Percentiles rank a stretch among this genome's conserved stretches.
Conservation (phyloP, 805 yeast genomes). For the Saccharomycopsis oosterbeekiorum region DNA sequence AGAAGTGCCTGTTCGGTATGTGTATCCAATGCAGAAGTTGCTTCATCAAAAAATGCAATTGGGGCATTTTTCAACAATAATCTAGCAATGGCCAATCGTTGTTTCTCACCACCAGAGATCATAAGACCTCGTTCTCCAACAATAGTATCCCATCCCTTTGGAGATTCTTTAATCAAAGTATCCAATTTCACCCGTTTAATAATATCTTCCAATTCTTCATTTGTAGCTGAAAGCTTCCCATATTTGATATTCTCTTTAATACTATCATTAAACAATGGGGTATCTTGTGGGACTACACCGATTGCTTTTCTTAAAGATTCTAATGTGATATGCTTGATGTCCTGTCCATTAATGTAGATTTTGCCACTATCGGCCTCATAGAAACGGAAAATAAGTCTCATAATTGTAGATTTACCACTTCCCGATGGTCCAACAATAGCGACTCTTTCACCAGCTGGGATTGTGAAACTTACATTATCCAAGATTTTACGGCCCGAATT, state of each 20-base stretch:
- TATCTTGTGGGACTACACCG: slow-evolving; percentile 97
- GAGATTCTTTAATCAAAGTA: slow-evolving; percentile 54
- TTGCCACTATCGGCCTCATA: slow-evolving; percentile 76
- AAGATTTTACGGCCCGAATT: slow-evolving; percentile 83
- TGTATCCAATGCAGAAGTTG: slow-evolving; percentile 93
- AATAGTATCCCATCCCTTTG: slow-evolving; percentile 74
- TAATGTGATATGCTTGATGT: slow-evolving; percentile 62
- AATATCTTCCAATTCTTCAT: slow-evolving; percentile 57
- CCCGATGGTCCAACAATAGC: slow-evolving; percentile 98
- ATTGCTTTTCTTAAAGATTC: slow-evolving; percentile 64
- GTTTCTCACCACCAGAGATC: slow-evolving; percentile 99
- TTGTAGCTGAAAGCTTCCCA: slow-evolving; percentile 66
- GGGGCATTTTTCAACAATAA: slow-evolving; percentile 79
- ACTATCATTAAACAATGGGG: slow-evolving; percentile 89
- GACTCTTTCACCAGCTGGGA: slow-evolving; percentile 84
- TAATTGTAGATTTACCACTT: slow-evolving; percentile 85
- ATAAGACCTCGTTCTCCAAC: slow-evolving; percentile 98
- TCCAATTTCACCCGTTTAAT: slow-evolving; percentile 64
- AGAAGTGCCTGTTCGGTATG: slow-evolving; percentile 86
- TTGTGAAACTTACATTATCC: slow-evolving; percentile 67
- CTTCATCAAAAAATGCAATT: slow-evolving; percentile 92
- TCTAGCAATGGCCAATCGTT: slow-evolving; percentile 87
- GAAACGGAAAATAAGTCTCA: slow-evolving; percentile 77
- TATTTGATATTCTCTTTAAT: slow-evolving; percentile 80
- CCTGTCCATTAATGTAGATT: slow-evolving; percentile 81